Percentiles rank a stretch among this genome's conserved stretches.
Evolutionary conservation across 2,329 filamentous ascomycete genomes (phyloP).

Genomic region (Parascedosporium putredinis): DNA sequence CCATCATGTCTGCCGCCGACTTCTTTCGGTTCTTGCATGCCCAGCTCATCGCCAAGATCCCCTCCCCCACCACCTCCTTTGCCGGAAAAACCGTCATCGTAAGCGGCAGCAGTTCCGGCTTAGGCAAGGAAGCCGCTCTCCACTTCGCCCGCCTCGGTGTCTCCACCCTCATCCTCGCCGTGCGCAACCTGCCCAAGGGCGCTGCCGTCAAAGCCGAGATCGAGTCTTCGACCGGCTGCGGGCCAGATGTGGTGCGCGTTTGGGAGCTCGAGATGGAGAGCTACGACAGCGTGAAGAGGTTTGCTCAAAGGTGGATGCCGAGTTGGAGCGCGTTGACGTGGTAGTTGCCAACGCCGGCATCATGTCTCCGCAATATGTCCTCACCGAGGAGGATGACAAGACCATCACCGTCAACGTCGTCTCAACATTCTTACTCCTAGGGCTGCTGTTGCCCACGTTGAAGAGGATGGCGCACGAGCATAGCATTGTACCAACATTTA

Average conservation of each 20-base stretch:
- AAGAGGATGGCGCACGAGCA: neutral
- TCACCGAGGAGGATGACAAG: conserved; percentile 29
- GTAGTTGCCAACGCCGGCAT: conserved; percentile 30
- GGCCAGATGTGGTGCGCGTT: conserved; percentile 24
- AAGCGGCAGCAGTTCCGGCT: conserved; percentile 31
- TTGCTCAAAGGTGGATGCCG: conserved; percentile 20
- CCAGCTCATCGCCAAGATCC: neutral
- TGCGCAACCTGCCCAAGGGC: conserved; percentile 28
- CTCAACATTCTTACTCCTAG: conserved; percentile 31
- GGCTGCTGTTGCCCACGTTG: conserved; percentile 32
- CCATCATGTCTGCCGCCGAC: neutral
- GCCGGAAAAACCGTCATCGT: conserved; percentile 27
- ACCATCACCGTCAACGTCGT: conserved; percentile 37
- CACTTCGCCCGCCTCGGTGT: conserved; percentile 29
- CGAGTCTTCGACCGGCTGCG: neutral
- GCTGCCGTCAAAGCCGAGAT: conserved; percentile 19
- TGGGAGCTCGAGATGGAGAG: conserved; percentile 34
- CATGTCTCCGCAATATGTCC: conserved; percentile 11
- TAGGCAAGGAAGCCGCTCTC: conserved; percentile 31
- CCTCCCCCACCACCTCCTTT: conserved; percentile 16
- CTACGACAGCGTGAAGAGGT: conserved; percentile 25
- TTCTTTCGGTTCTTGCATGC: neutral
- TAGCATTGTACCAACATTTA: neutral
- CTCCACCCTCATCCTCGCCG: conserved; percentile 30
- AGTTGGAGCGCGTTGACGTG: conserved; percentile 29